Percentiles rank a stretch among this genome's conserved stretches.
These are phyloP conservation scores for Phytophthora pinifolia DNA, from an alignment of 352 stramenopile genomes.

Conservation along the genomic window DNA sequence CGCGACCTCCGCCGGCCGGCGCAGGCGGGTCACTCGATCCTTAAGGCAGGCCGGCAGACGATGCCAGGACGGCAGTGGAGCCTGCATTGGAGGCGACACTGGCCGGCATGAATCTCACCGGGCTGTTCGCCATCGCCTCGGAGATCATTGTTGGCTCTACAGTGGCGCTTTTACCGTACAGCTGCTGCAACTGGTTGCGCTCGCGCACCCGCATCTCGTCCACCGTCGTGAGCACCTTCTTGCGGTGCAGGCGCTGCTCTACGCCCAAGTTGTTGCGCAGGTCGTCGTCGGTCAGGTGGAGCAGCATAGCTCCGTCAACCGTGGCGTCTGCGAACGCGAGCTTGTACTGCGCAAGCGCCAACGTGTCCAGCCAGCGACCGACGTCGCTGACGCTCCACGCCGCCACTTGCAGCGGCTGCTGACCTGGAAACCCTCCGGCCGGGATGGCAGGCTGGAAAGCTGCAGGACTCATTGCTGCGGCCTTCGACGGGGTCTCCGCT, in stretches of 20 bases:
- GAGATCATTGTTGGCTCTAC: conserved; percentile 1
- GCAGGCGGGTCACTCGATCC: conserved; percentile 9
- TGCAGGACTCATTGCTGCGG: conserved; percentile 9
- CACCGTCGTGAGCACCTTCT: conserved; percentile 94
- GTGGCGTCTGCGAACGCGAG: conserved; percentile 84
- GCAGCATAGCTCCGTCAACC: conserved; percentile 89
- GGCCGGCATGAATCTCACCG: not conserved
- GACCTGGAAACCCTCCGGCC: conserved; percentile 53
- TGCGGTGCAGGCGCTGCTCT: conserved; percentile 94
- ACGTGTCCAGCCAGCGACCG: conserved; percentile 88
- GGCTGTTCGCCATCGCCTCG: conserved; percentile 5
- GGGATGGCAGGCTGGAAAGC: conserved; percentile 53
- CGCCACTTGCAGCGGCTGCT: conserved; percentile 65
- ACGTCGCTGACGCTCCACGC: conserved; percentile 91
- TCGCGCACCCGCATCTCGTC: conserved; percentile 66
- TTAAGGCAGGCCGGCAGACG: conserved; percentile 2
- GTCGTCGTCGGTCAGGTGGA: conserved; percentile 91
- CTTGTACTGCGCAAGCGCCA: conserved; percentile 90
- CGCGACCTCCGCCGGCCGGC: conserved; percentile 10
- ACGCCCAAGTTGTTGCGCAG: conserved; percentile 94
- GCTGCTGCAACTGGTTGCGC: conserved; percentile 41
- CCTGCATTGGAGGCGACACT: not conserved
- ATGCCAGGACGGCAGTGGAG: conserved; percentile 2
- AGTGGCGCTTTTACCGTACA: conserved; percentile 33
- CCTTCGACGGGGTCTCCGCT: conserved; percentile 10